Conservation (phyloP, 768 basidiomycete species). For the Lactarius sanguifluus region DNA sequence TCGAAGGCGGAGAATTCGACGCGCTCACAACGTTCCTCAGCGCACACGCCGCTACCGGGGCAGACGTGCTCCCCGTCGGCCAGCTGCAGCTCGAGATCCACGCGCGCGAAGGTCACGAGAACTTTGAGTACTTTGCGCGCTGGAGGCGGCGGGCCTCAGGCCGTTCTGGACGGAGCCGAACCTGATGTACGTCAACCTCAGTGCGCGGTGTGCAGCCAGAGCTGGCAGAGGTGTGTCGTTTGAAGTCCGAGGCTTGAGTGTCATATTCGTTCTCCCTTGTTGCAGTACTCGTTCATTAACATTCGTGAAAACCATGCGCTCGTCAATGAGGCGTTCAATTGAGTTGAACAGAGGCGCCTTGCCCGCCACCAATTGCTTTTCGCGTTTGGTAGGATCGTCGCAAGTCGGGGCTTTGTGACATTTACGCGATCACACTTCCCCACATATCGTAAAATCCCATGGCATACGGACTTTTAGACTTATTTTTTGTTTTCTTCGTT, state of each 20-base stretch:
- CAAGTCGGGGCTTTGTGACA: too few species aligned
- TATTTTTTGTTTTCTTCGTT: neutral
- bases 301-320: constrained; percentile 14
- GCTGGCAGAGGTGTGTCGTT: constrained; percentile 40
- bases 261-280: neutral
- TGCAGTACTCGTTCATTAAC: constrained; percentile 40
- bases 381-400: neutral
- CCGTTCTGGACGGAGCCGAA: constrained; percentile 69
- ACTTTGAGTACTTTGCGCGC: constrained; percentile 52
- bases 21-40: constrained; percentile 48
- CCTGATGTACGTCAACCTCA: constrained; percentile 46
- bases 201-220: constrained; percentile 40
- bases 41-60: constrained; percentile 33
- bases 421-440: neutral
- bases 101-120: constrained; percentile 33
- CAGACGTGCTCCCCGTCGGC: constrained; percentile 53
- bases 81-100: constrained; percentile 74
- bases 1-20: constrained; percentile 65
- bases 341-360: neutral
- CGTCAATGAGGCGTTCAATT: neutral
- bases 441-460: neutral
- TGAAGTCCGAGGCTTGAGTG: too few species aligned
- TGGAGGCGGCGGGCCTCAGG: constrained; percentile 64
- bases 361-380: neutral
- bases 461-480: neutral